These are phyloP conservation scores for Tricholoma bakamatsutake DNA, from an alignment of 768 basidiomycete genomes.

Conservation along the genomic window DNA sequence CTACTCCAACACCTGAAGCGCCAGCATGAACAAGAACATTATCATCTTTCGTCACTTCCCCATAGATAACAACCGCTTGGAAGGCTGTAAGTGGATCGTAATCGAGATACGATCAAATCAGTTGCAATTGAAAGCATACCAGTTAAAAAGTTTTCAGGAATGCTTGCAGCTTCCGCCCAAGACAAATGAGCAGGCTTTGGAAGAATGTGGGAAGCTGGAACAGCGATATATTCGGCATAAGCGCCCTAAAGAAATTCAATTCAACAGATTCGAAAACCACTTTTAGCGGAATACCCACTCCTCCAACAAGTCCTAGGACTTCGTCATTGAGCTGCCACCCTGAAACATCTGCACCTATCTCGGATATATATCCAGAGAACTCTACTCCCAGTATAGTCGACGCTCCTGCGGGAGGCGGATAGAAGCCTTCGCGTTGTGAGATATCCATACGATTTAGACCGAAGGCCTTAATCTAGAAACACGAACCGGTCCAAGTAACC, in stretches of 20 bases:
- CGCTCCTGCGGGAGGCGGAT: constrained; percentile 73
- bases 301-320: constrained; percentile 73
- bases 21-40: constrained; percentile 87
- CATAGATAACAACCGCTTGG: constrained; percentile 53
- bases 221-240: constrained; percentile 81
- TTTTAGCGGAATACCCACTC: constrained; percentile 44
- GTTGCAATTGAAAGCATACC: constrained; percentile 33
- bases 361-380: constrained; percentile 65
- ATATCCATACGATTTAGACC: constrained; percentile 91
- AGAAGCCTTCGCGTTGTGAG: constrained; percentile 61
- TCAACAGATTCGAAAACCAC: constrained; percentile 5
- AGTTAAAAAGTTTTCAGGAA: constrained; percentile 87
- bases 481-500: not conserved
- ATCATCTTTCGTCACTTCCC: constrained; percentile 62
- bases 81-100: constrained; percentile 28
- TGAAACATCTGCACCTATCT: constrained; percentile 44
- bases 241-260: constrained; percentile 54
- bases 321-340: constrained; percentile 62
- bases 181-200: constrained; percentile 69
- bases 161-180: constrained; percentile 81
- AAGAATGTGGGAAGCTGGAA: constrained; percentile 60
- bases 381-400: constrained; percentile 81
- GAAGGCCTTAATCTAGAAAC: constrained; percentile 64
- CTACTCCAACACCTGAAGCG: constrained; percentile 85
- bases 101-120: not conserved